These are phyloP conservation scores for Monosporascus sp. DNA, from an alignment of 2,329 filamentous ascomycete genomes.

Conservation along the genomic window DNA sequence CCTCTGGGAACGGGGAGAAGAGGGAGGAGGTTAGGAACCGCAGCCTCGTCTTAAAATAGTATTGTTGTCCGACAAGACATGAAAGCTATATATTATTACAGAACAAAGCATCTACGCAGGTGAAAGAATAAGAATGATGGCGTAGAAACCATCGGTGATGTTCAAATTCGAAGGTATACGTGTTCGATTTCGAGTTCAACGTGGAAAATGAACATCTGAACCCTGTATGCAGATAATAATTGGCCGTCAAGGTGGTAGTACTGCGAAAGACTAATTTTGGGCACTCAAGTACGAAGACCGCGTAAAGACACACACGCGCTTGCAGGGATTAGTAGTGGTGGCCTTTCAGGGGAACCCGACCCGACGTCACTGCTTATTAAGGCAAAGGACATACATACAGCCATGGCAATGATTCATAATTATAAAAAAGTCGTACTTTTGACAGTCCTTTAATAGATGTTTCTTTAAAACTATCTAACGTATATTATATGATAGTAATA, in stretches of 20 bases:
- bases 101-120: not conserved
- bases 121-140: not conserved
- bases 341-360: not conserved
- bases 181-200: not conserved
- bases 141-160: not conserved
- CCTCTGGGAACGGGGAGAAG: not conserved
- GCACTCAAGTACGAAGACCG: not conserved
- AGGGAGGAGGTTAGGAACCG: not conserved
- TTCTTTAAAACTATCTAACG: too few species aligned
- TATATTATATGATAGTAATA: too few species aligned
- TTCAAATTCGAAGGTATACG: not conserved
- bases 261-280: not conserved
- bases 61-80: not conserved
- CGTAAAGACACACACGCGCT: not conserved
- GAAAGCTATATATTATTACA: not conserved
- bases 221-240: not conserved
- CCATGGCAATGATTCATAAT: too few species aligned
- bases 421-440: too few species aligned
- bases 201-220: not conserved
- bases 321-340: not conserved
- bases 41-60: not conserved
- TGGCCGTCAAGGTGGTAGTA: not conserved
- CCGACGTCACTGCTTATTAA: not conserved
- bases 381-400: too few species aligned
- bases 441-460: too few species aligned